These are phyloP conservation scores for Asterionellopsis glacialis DNA, from an alignment of 108 stramenopile species.

Conservation along the genomic window DNA sequence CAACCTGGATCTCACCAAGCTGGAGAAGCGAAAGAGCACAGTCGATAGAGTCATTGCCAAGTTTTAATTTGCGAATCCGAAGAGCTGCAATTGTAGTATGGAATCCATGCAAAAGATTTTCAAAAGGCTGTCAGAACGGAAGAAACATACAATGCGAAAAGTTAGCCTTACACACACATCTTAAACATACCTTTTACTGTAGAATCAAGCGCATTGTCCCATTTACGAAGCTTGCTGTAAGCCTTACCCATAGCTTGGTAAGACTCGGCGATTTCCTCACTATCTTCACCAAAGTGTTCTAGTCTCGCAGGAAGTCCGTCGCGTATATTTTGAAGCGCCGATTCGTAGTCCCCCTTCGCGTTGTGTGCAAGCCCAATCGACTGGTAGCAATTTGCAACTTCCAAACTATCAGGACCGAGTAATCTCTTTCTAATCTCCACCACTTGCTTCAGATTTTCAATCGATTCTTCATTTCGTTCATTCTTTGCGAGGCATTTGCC, in stretches of 20 bases:
- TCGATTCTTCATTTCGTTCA: slow-evolving; percentile 23
- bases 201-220: slow-evolving; percentile 39
- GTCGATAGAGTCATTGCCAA: slow-evolving; percentile 40
- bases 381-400: slow-evolving; percentile 20
- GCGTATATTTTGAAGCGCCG: background rate
- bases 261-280: slow-evolving; percentile 33
- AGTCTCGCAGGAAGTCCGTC: slow-evolving; percentile 7
- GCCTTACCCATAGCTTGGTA: slow-evolving; percentile 32
- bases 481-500: slow-evolving; percentile 18
- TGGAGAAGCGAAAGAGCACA: slow-evolving; percentile 11
- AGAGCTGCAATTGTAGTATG: slow-evolving; percentile 12
- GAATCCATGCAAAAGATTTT: background rate
- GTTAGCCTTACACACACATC: background rate
- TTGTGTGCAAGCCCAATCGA: slow-evolving; percentile 30
- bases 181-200: slow-evolving; percentile 27
- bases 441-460: slow-evolving; percentile 36
- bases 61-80: slow-evolving; percentile 34
- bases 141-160: background rate
- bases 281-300: slow-evolving; percentile 18
- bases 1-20: slow-evolving; percentile 4
- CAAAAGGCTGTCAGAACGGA: background rate
- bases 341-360: slow-evolving; percentile 12
- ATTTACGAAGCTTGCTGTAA: slow-evolving; percentile 22
- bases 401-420: slow-evolving; percentile 13
- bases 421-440: too few species aligned